These are phyloP conservation scores for Asterionellopsis glacialis DNA, from an alignment of 108 stramenopile genomes.

Conservation along the genomic window DNA sequence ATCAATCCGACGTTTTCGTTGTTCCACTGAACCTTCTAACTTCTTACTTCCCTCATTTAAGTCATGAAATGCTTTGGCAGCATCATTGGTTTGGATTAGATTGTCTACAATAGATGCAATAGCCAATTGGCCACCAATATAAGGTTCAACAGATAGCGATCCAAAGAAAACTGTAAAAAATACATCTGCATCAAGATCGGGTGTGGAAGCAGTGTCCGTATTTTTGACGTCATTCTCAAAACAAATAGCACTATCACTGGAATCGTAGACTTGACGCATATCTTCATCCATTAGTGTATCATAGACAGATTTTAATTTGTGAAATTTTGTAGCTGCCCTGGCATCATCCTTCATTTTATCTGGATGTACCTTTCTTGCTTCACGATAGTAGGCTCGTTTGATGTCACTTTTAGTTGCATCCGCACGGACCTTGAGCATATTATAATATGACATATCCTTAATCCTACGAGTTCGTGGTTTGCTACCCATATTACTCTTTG, in stretches of 20 bases:
- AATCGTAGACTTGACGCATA: conserved; percentile 29
- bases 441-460: conserved; percentile 35
- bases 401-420: conserved; percentile 34
- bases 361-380: conserved; percentile 31
- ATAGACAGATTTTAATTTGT: conserved; percentile 27
- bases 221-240: conserved; percentile 11
- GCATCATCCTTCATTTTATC: conserved; percentile 29
- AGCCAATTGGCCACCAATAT: conserved; percentile 34
- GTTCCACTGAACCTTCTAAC: conserved; percentile 18
- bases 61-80: conserved; percentile 7
- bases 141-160: conserved; percentile 21
- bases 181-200: conserved; percentile 25
- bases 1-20: conserved; percentile 33
- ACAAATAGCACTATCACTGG: conserved; percentile 30
- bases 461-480: conserved; percentile 16
- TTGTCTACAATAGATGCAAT: conserved; percentile 41
- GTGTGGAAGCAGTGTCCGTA: too few species aligned
- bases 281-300: conserved; percentile 31
- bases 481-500: conserved; percentile 14
- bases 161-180: conserved; percentile 45
- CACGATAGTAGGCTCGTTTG: conserved; percentile 32
- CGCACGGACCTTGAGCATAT: conserved; percentile 26
- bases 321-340: conserved; percentile 19
- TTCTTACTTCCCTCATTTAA: conserved; percentile 9
- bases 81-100: conserved; percentile 18